These are phyloP conservation scores for Didymella exigua DNA, from an alignment of 2,329 filamentous ascomycete genomes.

Conservation along the genomic window DNA sequence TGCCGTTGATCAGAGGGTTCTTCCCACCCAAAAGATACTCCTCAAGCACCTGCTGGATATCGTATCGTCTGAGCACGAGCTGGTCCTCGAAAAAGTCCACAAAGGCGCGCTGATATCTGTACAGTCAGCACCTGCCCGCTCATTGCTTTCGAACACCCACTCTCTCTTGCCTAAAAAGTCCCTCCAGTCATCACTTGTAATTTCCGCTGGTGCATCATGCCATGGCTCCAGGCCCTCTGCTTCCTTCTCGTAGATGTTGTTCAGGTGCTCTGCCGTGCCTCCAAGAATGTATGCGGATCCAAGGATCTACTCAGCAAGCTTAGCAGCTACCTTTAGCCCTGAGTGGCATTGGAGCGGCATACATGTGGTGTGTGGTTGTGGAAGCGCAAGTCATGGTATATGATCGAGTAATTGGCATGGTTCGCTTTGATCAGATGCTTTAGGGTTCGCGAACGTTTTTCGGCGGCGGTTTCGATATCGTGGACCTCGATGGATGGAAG, in stretches of 20 bases:
- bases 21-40: conserved; percentile 78
- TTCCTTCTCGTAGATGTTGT: conserved; percentile 80
- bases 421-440: conserved; percentile 92
- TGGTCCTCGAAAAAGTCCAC: conserved; percentile 96
- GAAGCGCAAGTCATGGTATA: conserved; percentile 75
- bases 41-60: conserved; percentile 79
- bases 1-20: conserved; percentile 77
- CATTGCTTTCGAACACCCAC: conserved; percentile 46
- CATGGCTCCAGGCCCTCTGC: conserved; percentile 75
- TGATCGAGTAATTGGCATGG: conserved; percentile 84
- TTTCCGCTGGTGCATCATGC: conserved; percentile 82
- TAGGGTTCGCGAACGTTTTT: conserved; percentile 79
- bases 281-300: conserved; percentile 86
- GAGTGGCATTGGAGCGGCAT: conserved; percentile 37
- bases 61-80: conserved; percentile 75
- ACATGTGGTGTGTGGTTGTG: conserved; percentile 85
- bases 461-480: conserved; percentile 77
- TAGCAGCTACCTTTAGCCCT: conserved; percentile 34
- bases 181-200: conserved; percentile 83
- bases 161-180: conserved; percentile 78
- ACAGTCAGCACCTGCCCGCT: conserved; percentile 16
- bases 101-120: conserved; percentile 82
- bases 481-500: conserved; percentile 74
- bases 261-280: conserved; percentile 72
- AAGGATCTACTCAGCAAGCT: conserved; percentile 62